A percentile compares a stretch with the other conserved stretches of the same genome.
Conservation (phyloP, 768 basidiomycete genomes). For the Coprinellus micaceus region DNA sequence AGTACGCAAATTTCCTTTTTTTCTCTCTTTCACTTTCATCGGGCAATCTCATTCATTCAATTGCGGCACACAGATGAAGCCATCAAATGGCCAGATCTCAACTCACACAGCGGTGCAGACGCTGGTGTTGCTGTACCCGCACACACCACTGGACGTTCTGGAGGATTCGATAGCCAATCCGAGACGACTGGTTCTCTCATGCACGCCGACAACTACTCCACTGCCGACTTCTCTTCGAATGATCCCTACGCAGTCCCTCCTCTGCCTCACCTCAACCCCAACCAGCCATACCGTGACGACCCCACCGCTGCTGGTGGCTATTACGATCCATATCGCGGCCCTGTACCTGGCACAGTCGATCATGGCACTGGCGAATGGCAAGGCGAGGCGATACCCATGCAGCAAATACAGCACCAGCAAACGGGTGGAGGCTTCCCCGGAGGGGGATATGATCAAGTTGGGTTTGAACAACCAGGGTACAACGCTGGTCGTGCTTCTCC, state of each 20-base stretch:
- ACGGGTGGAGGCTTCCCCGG: background rate
- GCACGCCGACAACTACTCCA: slow-evolving; percentile 46
- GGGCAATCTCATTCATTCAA: background rate
- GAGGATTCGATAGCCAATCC: slow-evolving; percentile 52
- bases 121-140: slow-evolving; percentile 67
- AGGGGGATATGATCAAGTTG: background rate
- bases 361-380: slow-evolving; percentile 41
- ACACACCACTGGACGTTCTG: slow-evolving; percentile 64
- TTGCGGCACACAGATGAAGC: slow-evolving; percentile 54
- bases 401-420: slow-evolving; percentile 41
- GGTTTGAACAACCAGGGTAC: slow-evolving; percentile 12
- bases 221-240: slow-evolving; percentile 43
- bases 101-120: slow-evolving; percentile 49
- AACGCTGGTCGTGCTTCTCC: slow-evolving; percentile 30
- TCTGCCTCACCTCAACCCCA: slow-evolving; percentile 76
- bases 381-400: slow-evolving; percentile 73
- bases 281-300: slow-evolving; percentile 73
- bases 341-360: slow-evolving; percentile 63
- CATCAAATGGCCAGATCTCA: slow-evolving; percentile 90
- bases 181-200: slow-evolving; percentile 55
- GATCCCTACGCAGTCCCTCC: slow-evolving; percentile 86
- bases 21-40: slow-evolving; percentile 8
- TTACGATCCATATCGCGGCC: slow-evolving; percentile 80
- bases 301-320: slow-evolving; percentile 47
- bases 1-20: slow-evolving; percentile 45